Conservation (phyloP, 2,329 filamentous ascomycete genomes). For the Colletotrichum magnum region DNA sequence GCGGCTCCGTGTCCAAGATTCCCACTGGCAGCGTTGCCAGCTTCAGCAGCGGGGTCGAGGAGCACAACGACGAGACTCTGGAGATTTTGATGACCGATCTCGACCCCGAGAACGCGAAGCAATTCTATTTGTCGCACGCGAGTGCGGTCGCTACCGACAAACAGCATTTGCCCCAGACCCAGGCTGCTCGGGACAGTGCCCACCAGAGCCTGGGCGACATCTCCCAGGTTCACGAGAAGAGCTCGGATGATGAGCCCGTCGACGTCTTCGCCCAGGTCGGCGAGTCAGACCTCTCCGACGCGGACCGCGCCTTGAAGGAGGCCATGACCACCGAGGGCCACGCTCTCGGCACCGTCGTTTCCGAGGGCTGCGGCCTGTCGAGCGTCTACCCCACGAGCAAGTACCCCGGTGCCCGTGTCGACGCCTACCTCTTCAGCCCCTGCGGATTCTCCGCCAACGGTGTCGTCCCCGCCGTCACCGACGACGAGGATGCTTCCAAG, state of each 20-base stretch:
- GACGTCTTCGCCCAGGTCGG: constrained; percentile 85
- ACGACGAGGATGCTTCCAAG: constrained; percentile 57
- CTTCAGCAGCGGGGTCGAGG: constrained; percentile 54
- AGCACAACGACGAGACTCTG: constrained; percentile 80
- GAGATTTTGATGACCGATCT: constrained; percentile 82
- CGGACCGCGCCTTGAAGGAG: constrained; percentile 74
- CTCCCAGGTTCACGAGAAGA: constrained; percentile 55
- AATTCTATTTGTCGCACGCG: constrained; percentile 80
- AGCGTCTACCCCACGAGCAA: constrained; percentile 88
- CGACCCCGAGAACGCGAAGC: constrained; percentile 77
- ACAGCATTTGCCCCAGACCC: constrained; percentile 75
- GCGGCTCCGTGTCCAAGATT: constrained; percentile 63
- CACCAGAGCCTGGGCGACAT: constrained; percentile 73
- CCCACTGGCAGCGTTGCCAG: constrained; percentile 62
- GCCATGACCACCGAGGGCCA: constrained; percentile 94
- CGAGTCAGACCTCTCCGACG: constrained; percentile 66
- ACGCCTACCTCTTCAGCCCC: constrained; percentile 95
- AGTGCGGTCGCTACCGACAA: constrained; percentile 90
- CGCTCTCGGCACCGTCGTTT: constrained; percentile 91
- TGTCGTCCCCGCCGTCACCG: constrained; percentile 84
- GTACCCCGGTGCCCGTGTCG: constrained; percentile 93
- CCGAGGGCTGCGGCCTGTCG: constrained; percentile 88
- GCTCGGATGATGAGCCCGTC: constrained; percentile 69
- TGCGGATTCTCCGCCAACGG: constrained; percentile 98
- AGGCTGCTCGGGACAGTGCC: constrained; percentile 73